phyloP scores from a whole-genome alignment of 768 basidiomycete species.

The Gloeophyllum trabeum region DNA sequence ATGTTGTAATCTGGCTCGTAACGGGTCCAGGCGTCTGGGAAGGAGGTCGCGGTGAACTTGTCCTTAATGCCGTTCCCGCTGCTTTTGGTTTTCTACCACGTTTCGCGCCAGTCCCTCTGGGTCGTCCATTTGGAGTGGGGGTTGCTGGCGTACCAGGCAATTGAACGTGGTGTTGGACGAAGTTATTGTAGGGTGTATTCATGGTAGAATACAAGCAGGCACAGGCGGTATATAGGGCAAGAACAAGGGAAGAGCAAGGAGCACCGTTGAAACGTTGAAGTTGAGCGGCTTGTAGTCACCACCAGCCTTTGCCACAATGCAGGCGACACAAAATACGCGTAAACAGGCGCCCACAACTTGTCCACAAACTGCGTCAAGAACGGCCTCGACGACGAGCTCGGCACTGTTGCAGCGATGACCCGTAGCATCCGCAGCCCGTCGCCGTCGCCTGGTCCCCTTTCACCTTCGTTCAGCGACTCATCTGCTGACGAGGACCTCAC shows the following conservation, averaged over 20 bases:
- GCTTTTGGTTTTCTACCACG: conserved; percentile 21
- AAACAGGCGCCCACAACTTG: not conserved
- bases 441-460: conserved; percentile 26
- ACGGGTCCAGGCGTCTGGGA: conserved; percentile 8
- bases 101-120: conserved; percentile 14
- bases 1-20: conserved; percentile 7
- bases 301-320: too few relatives aligned
- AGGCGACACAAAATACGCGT: too few relatives aligned
- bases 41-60: conserved; percentile 9
- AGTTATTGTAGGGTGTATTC: not conserved
- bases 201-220: not conserved
- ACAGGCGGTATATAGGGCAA: not conserved
- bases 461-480: conserved; percentile 26
- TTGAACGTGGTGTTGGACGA: too few relatives aligned
- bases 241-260: too few relatives aligned
- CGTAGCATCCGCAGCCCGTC: conserved; percentile 24
- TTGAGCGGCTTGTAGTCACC: not conserved
- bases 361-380: not conserved
- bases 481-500: conserved; percentile 18
- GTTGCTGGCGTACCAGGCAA: conserved; percentile 5
- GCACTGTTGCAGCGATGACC: conserved; percentile 11
- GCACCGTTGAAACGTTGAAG: not conserved
- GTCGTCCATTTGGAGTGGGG: conserved; percentile 6
- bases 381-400: not conserved
- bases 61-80: conserved; percentile 6